Evolutionary conservation across 192 early-diverging fungal species (phyloP), one percentile per base, ranked within the genome.

Genomic region (Diversispora eburnea): DNA sequence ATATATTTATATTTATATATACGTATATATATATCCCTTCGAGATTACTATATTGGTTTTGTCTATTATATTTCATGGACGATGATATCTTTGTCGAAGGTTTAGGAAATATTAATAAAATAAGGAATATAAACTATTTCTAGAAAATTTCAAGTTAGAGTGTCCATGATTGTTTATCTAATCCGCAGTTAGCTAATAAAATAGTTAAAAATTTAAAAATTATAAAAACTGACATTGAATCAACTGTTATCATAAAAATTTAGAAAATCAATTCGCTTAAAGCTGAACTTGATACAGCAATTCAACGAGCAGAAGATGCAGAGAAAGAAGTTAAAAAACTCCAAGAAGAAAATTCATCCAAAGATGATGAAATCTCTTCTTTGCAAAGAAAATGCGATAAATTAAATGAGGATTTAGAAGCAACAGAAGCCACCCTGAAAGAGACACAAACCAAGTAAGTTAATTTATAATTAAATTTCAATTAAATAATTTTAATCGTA

Each of bases 241-340:
- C 13, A 51, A 51, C 13, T 6, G 5, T 51, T 51, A 12, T 51
- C 13, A 12, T 51, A 2, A 51, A 51, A 12, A 12, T 39, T 45
- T 70, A 83, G 82, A 83, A 80, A 83, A 67, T 83, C 65, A 67
- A 79, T 69, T 55, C 77, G 70, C 79, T 83, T 67, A 79, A 77
- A 58, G 73, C 70, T n/a, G 82, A 83, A 66, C 69, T 79, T 67
- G 77, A 79, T 41, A 69, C 43, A 20, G 80, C 80, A 46, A 70
- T 20, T 15, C 63, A 52, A 25, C 77, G 80, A 22, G 80, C 78
- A 20, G 63, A 76, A 3, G 48, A 20, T 1, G 67, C 77, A 49
- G 80, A 80, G 20, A 47, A 8, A 6, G 49, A 51, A 6, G 9
- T 51, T 4, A 51, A 51, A 51, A 51, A 51, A 51, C 13, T 4